Evolutionary conservation across 208 protist genomes (phyloP).

Genomic region (Willaertia magna): DNA sequence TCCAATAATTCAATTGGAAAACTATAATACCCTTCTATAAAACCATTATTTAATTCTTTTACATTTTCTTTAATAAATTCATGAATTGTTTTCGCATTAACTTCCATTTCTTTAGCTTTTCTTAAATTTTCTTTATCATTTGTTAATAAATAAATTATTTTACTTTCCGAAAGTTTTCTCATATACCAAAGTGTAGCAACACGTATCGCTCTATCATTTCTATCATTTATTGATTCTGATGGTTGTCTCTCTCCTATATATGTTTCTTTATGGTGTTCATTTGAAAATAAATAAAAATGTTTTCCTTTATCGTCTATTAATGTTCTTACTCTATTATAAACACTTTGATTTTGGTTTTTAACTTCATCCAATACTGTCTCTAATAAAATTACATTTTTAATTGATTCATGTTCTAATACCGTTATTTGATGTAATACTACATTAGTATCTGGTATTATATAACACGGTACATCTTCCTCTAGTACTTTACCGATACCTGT

Average conservation of each 20-base stretch:
- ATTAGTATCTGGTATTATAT: constrained; percentile 70
- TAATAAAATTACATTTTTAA: constrained; percentile 67
- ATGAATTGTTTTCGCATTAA: neutral
- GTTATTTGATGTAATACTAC: constrained; percentile 80
- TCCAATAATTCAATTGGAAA: neutral
- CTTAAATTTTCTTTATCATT: constrained; percentile 21
- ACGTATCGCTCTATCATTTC: constrained; percentile 68
- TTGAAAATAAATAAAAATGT: constrained; percentile 68
- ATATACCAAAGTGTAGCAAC: constrained; percentile 65
- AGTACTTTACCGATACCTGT: neutral
- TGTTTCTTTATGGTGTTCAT: constrained; percentile 72
- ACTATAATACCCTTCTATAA: too few species aligned
- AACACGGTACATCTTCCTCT: neutral
- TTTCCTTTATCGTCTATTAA: constrained; percentile 46
- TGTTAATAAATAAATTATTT: constrained; percentile 21
- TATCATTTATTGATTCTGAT: constrained; percentile 63
- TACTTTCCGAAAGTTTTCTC: constrained; percentile 34
- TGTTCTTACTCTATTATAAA: constrained; percentile 63
- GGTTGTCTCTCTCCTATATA: constrained; percentile 41
- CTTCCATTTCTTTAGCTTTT: neutral
- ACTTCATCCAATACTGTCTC: constrained; percentile 70
- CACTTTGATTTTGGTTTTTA: constrained; percentile 62
- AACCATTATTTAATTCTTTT: neutral
- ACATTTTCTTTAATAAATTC: neutral
- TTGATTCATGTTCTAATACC: constrained; percentile 50